Evolutionary conservation across 805 yeast genomes (phyloP).

Genomic region (Hanseniaspora osmophila): DNA sequence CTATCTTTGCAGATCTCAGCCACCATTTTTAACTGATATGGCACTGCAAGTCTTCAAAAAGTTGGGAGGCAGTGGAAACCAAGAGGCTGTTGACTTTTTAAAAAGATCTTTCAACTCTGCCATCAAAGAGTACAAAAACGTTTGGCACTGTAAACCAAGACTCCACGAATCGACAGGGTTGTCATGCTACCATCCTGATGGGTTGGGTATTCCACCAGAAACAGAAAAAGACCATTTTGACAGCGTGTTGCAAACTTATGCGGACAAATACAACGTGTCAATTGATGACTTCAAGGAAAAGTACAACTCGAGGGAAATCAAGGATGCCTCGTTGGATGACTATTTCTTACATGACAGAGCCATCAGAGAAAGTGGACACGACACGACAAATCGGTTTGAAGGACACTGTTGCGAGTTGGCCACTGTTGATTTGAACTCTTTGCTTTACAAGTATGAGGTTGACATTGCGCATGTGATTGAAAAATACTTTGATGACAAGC

Average conservation of each 20-base stretch:
- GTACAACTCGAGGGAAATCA: conserved; percentile 52
- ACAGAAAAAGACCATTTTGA: conserved; percentile 84
- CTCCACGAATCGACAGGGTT: conserved; percentile 60
- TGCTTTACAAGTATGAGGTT: conserved; percentile 76
- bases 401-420: conserved; percentile 82
- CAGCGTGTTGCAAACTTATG: conserved; percentile 53
- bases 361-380: conserved; percentile 93
- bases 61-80: conserved; percentile 33
- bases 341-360: conserved; percentile 87
- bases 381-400: conserved; percentile 80
- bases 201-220: conserved; percentile 91
- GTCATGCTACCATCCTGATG: conserved; percentile 82
- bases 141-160: conserved; percentile 72
- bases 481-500: conserved; percentile 37
- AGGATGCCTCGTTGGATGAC: conserved; percentile 74
- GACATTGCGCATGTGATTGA: conserved; percentile 63
- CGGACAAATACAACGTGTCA: conserved; percentile 42
- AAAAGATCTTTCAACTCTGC: conserved; percentile 60
- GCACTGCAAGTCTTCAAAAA: conserved; percentile 52
- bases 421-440: conserved; percentile 75
- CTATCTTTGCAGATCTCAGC: conserved; percentile 84
- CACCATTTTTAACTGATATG: conserved; percentile 94
- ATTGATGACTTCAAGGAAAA: conserved; percentile 50
- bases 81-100: conserved; percentile 46
- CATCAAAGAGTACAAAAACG: conserved; percentile 66